Base-by-base conservation (phyloP, 1,139 yeast genomes). In the Ogataea hybrid region DNA sequence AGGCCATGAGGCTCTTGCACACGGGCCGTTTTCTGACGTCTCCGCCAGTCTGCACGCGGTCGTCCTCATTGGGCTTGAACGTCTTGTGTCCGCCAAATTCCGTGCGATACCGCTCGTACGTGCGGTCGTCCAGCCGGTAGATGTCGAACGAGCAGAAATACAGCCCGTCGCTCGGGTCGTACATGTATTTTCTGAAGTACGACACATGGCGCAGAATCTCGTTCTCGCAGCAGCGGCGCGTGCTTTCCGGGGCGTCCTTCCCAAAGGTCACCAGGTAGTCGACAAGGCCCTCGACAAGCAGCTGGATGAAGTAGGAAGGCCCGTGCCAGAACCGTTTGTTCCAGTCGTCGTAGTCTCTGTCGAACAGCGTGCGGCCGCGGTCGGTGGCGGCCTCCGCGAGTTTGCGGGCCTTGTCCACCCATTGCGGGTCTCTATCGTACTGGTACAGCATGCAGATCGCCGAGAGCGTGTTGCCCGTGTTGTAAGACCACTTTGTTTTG, bases 321-420 rank as follows among this genome's bases (percentile, higher is more conserved):
- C 81, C 87, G 49, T 84, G 72, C 80, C 84, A 81, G 62, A 75
- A 79, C 44, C 88, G 66, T 49, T 73, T 71, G 17, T 71, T 73
- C 57, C 68, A 63, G 36, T 71, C 74, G 28, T 43, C 62, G 49
- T 81, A 81, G 57, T 81, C 88, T 50, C 87, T 70, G 59, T 81
- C 85, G 52, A 78, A 81, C 50, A 81, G 69, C 37, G 79, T 75
- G 5, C 70, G 73, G 44, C 75, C 69, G 41, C 77, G 66, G 57
- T 80, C 70, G 25, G 81, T 75, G 5, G 75, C 79, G 6, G 84
- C 82, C 30, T 66, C 65, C 11, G 85, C 87, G 49, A 81, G 67
- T n/a, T 68, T 75, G 48, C 71, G 73, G 9, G 88, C 84, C 46
- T 74, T 70, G 12, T 69, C 57, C 50, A 69, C 65, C 79, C 84